phyloP scores from a whole-genome alignment of 2,329 filamentous ascomycete species.

The Colletotrichum tanaceti region DNA sequence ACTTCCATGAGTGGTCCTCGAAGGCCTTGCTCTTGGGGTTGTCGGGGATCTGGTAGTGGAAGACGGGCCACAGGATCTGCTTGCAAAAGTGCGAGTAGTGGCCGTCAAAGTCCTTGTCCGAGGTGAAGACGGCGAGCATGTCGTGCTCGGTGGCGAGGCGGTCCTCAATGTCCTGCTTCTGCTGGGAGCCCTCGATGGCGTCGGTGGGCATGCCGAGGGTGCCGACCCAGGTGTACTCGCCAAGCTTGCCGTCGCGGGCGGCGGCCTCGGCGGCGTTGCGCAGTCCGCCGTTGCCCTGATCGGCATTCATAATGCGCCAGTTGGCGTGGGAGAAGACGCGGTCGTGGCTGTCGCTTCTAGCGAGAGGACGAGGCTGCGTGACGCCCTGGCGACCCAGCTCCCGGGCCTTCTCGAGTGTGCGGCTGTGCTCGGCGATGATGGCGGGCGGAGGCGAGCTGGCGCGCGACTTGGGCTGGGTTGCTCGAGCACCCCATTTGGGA shows the following conservation, averaged over 20 bases:
- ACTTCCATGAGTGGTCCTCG: constrained; percentile 95
- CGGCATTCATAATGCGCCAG: constrained; percentile 85
- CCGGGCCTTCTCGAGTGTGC: constrained; percentile 67
- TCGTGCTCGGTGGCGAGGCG: constrained; percentile 83
- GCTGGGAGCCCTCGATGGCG: constrained; percentile 76
- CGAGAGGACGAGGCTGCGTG: constrained; percentile 63
- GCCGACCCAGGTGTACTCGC: constrained; percentile 89
- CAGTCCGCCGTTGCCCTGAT: constrained; percentile 93
- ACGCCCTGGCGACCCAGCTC: constrained; percentile 69
- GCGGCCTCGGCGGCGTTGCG: constrained; percentile 88
- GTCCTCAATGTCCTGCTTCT: constrained; percentile 86
- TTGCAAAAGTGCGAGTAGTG: constrained; percentile 98
- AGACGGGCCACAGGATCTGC: constrained; percentile 96
- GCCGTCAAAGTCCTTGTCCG: constrained; percentile 92
- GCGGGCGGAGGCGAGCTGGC: constrained; percentile 80
- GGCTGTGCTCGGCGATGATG: constrained; percentile 77
- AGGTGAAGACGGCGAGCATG: constrained; percentile 85
- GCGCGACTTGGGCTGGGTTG: constrained; percentile 82
- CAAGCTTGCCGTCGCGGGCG: constrained; percentile 73
- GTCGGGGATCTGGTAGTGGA: constrained; percentile 98
- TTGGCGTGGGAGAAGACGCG: constrained; percentile 79
- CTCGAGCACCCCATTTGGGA: constrained; percentile 79
- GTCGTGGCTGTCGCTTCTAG: constrained; percentile 73
- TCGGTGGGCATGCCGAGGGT: constrained; percentile 96
- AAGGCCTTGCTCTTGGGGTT: constrained; percentile 99